Evolutionary conservation across 192 early-diverging fungal genomes (phyloP), one percentile per base, ranked within the genome.

Genomic region (Backusella psychrophila): DNA sequence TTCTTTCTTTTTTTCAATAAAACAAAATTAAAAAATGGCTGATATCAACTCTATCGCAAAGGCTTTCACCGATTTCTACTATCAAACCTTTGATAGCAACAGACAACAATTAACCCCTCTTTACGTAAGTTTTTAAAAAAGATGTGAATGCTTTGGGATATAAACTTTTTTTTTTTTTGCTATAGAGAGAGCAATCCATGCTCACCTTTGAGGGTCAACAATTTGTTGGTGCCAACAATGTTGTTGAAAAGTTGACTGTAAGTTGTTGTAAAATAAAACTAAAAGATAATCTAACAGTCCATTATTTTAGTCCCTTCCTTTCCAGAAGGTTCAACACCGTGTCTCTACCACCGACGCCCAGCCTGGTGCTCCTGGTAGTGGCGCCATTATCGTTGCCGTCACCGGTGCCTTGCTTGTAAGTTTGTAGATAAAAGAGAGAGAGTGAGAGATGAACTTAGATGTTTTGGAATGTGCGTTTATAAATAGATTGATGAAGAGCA

Each of bases 51-150:
- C 69, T 49, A 68, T 91, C 82, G 94, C 91, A 35, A 87, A 91
- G 75, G 81, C 88, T 81, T 97, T 98, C 84, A 85, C 87, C 66
- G 85, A 93, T 2, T 98, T 81, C 83, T 98, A 98, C 90, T 98
- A 98, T 86, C 67, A 87, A 73, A 89, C 92, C 15, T 98, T 98
- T 82, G 96, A 96, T 82, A 21, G 75, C 35, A 86, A 93, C 84
- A 90, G 96, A 69, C 72, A 72, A 6, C 75, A 78, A 0, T 87
- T 98, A 46, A 81, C 75, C 21, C 75, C 88, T 53, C 90, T 98
- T 75, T 98, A 97, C 84, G 96, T 97, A 92, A 75, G 92, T 3
- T 33, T 33, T 33, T 33, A 3, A 33, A 3, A 33, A 33, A 33
- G 3, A 33, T 33, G 3, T 33, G 33, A 33, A 33, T 3, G 3